These are phyloP conservation scores for Stromatinia cepivora DNA, from an alignment of 2,329 filamentous ascomycete species.

Conservation along the genomic window DNA sequence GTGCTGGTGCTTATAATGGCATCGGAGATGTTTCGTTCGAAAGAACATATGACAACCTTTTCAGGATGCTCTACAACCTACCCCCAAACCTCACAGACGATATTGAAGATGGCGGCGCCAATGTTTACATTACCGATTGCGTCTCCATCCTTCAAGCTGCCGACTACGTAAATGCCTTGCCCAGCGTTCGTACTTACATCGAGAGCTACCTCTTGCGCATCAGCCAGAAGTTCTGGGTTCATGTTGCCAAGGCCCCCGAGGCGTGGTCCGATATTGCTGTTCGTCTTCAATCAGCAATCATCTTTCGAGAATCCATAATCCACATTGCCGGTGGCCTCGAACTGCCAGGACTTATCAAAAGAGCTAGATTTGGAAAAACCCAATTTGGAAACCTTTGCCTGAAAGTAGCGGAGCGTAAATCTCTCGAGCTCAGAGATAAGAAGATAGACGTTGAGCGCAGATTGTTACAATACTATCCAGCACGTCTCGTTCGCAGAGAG, in stretches of 20 bases:
- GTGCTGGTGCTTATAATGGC: conserved; percentile 25
- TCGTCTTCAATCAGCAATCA: conserved; percentile 34
- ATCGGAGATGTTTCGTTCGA: conserved; percentile 27
- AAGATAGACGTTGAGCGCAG: conserved; percentile 34
- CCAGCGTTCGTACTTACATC: conserved; percentile 29
- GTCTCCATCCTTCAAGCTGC: conserved; percentile 33
- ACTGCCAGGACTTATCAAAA: conserved; percentile 26
- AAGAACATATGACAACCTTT: conserved; percentile 38
- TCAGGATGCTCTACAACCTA: conserved; percentile 33
- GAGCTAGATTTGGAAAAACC: conserved; percentile 16
- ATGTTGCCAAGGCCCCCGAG: conserved; percentile 29
- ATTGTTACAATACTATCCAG: conserved; percentile 33
- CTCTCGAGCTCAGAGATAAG: conserved; percentile 29
- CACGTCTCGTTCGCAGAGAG: conserved; percentile 30
- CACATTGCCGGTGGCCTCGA: conserved; percentile 35
- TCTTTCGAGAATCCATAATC: conserved; percentile 38
- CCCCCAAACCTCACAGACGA: conserved; percentile 28
- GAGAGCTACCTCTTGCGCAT: conserved; percentile 37
- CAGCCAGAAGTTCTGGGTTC: conserved; percentile 33
- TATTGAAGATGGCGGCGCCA: conserved; percentile 17
- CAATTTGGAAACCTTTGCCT: conserved; percentile 23
- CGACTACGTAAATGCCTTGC: conserved; percentile 27
- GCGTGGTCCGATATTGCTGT: conserved; percentile 35
- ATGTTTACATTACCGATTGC: conserved; percentile 29
- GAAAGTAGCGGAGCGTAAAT: conserved; percentile 30